phyloP scores from a whole-genome alignment of 257 asterid species.

The Parsonsia alboflavescens region DNA sequence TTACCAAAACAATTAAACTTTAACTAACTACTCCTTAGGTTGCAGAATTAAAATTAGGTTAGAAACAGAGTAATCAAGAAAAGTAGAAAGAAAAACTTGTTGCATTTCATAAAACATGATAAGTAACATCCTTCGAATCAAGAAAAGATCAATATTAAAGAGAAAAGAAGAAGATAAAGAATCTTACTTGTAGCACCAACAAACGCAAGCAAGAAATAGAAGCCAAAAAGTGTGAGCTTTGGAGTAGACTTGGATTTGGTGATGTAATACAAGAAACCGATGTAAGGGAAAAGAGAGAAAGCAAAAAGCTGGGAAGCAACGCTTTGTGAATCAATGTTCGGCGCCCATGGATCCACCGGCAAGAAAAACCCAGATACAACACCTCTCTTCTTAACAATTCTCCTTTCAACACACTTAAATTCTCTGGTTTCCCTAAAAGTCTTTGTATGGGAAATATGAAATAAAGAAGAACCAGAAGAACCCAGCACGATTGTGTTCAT shows the following conservation, averaged over 20 bases:
- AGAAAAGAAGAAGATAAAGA: neutral
- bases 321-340: conserved; percentile 70
- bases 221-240: conserved; percentile 87
- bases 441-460: conserved; percentile 16
- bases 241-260: conserved; percentile 89
- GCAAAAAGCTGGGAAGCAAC: conserved; percentile 90
- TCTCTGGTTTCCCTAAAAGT: conserved; percentile 4
- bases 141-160: neutral
- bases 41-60: neutral
- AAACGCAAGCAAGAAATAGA: conserved; percentile 87
- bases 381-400: conserved; percentile 14
- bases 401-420: conserved; percentile 13
- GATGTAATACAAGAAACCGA: conserved; percentile 81
- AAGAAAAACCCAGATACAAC: conserved; percentile 44
- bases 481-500: conserved; percentile 27
- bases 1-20: neutral
- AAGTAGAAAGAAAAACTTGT: neutral
- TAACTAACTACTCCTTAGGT: neutral
- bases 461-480: conserved; percentile 22
- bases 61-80: neutral
- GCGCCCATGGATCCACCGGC: conserved; percentile 96
- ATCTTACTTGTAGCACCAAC: conserved; percentile 88
- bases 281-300: conserved; percentile 72
- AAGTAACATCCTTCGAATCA: neutral
- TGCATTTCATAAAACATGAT: neutral